phyloP scores from a whole-genome alignment of 352 stramenopile species.

The Pythium phragmiticola region DNA sequence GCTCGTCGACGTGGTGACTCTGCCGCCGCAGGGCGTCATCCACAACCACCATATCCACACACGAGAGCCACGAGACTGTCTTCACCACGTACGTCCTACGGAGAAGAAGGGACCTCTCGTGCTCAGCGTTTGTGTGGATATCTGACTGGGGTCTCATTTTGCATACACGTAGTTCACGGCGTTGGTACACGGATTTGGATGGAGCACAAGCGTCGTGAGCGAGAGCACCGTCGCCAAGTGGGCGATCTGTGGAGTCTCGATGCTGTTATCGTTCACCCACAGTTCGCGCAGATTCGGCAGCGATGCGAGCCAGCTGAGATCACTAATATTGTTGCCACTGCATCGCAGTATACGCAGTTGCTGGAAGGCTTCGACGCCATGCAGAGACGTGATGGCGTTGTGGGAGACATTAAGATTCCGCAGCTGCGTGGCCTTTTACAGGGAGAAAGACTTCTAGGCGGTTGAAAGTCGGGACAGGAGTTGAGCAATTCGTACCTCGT shows the following conservation, averaged over 20 bases:
- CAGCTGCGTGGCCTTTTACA: conserved; percentile 37
- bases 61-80: conserved; percentile 46
- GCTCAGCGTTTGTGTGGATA: too few species aligned
- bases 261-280: conserved; percentile 54
- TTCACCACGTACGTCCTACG: conserved; percentile 35
- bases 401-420: conserved; percentile 62
- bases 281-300: conserved; percentile 49
- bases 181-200: conserved; percentile 71
- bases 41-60: conserved; percentile 43
- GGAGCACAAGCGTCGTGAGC: conserved; percentile 44
- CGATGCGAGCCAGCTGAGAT: conserved; percentile 40
- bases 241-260: conserved; percentile 49
- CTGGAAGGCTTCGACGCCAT: conserved; percentile 38
- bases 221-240: conserved; percentile 41
- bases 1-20: conserved; percentile 41
- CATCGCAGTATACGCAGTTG: conserved; percentile 54
- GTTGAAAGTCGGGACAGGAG: background rate
- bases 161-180: conserved; percentile 45
- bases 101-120: background rate
- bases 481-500: conserved; percentile 32
- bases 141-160: too few species aligned
- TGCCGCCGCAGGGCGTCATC: conserved; percentile 45
- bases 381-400: conserved; percentile 50
- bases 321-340: conserved; percentile 51
- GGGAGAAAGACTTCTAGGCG: background rate